Evolutionary conservation across 257 asterid species (phyloP), one percentile per base, ranked within the genome.

Genomic region (Eustoma russellianum): DNA sequence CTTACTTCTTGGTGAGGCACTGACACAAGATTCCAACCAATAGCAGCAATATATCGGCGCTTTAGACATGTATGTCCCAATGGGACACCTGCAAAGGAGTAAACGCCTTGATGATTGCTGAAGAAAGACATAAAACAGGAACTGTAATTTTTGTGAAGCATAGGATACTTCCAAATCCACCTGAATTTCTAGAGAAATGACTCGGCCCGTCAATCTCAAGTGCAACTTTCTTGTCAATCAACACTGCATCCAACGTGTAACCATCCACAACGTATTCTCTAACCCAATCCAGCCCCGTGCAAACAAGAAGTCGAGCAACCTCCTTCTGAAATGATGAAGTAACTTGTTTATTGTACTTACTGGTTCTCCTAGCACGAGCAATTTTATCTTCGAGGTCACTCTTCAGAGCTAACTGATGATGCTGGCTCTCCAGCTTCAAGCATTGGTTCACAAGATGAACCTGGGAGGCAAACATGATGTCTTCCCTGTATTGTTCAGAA

Each of bases 131-230:
- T 45, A 53, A 47, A 52, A 19, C 33, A 33, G 18, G 18, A 40
- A 48, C 49, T 49, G 43, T 7, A 48, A n/a, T 28, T 7, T 33
- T 52, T 55, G 41, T 11, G 17, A 48, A 40, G 33, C 3, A 34
- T 13, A 41, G 33, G 41, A 41, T 17, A 50, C 13, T 40, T n/a
- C 30, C 5, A 7, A 45, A 57, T 77, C 17, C 74, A 91, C 98
- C 90, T 33, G 80, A 66, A 72, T 91, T 87, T 79, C 98, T 82
- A 48, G 97, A 87, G 73, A 91, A 91, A 81, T 91, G 98, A 65
- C 93, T 82, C 11, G 95, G 95, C 16, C 98, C 98, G 34, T 92
- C 98, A 13, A 92, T 85, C 77, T 87, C 98, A 61, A 92, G 81
- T 58, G 83, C 95, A 68, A 91, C 75, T 71, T 78, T 84, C 61